Evolutionary conservation across 176 grass and related monocot species (phyloP).

Genomic region (Ensete glaucum): DNA sequence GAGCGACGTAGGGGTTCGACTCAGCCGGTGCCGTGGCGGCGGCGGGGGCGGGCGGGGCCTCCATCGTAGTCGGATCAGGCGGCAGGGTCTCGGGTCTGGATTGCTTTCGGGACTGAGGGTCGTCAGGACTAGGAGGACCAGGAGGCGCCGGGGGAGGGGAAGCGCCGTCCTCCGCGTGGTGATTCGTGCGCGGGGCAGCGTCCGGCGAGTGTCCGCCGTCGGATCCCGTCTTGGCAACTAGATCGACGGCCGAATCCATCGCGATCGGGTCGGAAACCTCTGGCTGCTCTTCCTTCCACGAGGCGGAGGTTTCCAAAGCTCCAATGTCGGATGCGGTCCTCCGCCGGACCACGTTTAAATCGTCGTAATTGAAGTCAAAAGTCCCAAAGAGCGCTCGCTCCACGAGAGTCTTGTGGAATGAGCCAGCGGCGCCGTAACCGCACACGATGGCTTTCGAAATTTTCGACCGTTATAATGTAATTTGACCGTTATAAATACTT

Average conservation of each 20-base stretch:
- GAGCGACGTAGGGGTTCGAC: conserved; percentile 42
- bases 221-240: background rate
- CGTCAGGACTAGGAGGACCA: background rate
- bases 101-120: background rate
- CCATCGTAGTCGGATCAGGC: background rate
- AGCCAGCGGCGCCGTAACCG: background rate
- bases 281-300: background rate
- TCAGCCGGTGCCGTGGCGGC: conserved; percentile 22
- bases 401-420: background rate
- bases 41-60: conserved; percentile 1
- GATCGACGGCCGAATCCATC: background rate
- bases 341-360: background rate
- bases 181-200: background rate
- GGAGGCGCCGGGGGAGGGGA: background rate
- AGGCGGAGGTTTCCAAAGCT: background rate
- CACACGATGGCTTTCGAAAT: background rate
- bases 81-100: background rate
- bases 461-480: background rate
- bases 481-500: background rate
- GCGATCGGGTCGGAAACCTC: background rate
- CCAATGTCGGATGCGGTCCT: background rate
- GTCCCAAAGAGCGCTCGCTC: background rate
- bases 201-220: background rate
- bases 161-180: background rate
- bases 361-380: no score